phyloP scores from a whole-genome alignment of 2,329 filamentous ascomycete genomes.

The Colletotrichum spinosum region DNA sequence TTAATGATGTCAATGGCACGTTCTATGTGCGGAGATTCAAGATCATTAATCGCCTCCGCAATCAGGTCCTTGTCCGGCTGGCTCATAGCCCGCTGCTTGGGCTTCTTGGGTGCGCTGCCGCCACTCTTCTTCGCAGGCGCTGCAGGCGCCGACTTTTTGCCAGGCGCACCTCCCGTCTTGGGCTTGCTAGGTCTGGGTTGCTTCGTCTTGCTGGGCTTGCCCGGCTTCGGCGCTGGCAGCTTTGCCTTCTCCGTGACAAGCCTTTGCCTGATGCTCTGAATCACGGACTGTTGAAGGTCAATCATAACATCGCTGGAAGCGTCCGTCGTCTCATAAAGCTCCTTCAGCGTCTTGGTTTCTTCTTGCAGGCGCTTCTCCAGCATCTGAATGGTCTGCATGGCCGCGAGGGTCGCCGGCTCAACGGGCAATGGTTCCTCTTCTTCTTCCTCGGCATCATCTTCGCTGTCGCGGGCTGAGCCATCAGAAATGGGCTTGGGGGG shows the following conservation, averaged over 20 bases:
- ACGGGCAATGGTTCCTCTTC: conserved; percentile 73
- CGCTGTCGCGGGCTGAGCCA: conserved; percentile 73
- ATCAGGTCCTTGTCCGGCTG: conserved; percentile 92
- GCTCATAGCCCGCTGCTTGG: conserved; percentile 72
- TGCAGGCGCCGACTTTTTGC: conserved; percentile 56
- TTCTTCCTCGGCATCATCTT: conserved; percentile 80
- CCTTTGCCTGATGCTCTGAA: conserved; percentile 75
- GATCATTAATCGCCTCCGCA: conserved; percentile 83
- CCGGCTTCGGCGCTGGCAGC: conserved; percentile 64
- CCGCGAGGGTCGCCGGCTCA: conserved; percentile 45
- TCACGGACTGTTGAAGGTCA: conserved; percentile 69
- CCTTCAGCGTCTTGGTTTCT: conserved; percentile 69
- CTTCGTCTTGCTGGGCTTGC: conserved; percentile 69
- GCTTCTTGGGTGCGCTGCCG: conserved; percentile 59
- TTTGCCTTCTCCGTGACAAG: conserved; percentile 79
- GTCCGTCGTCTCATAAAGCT: conserved; percentile 61
- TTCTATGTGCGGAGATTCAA: conserved; percentile 82
- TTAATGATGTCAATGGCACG: conserved; percentile 92
- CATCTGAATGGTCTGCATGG: conserved; percentile 65
- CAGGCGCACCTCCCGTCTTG: conserved; percentile 47
- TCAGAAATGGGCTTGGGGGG: conserved; percentile 64
- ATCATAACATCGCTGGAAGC: conserved; percentile 64
- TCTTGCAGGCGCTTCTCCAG: conserved; percentile 64
- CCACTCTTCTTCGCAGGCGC: conserved; percentile 48
- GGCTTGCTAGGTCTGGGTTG: conserved; percentile 66